These are phyloP conservation scores for Furcasterigmium sp. DNA, from an alignment of 2,329 filamentous ascomycete genomes.

Conservation along the genomic window DNA sequence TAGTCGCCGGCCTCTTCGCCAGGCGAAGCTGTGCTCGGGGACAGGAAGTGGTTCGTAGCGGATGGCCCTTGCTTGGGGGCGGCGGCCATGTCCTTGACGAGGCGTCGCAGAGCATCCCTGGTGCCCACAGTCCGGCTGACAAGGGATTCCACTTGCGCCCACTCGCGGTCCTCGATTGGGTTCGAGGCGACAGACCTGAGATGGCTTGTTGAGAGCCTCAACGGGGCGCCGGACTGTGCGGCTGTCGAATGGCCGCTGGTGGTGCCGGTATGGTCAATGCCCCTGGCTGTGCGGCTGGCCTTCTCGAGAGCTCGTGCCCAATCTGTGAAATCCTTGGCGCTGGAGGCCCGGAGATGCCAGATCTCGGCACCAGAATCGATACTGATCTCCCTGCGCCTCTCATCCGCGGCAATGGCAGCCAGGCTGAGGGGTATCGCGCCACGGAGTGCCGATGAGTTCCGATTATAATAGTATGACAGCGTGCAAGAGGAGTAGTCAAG, in stretches of 20 bases:
- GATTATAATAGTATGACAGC: conserved; percentile 92
- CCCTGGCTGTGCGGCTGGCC: conserved; percentile 63
- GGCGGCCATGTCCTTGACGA: conserved; percentile 79
- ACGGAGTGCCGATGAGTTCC: conserved; percentile 84
- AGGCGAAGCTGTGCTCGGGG: conserved; percentile 21
- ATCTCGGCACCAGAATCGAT: conserved; percentile 96
- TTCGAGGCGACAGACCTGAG: conserved; percentile 22
- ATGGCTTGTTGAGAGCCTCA: conserved; percentile 20
- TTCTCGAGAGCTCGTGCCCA: conserved; percentile 85
- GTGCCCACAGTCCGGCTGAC: conserved; percentile 84
- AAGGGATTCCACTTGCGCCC: conserved; percentile 79
- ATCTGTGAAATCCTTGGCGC: conserved; percentile 76
- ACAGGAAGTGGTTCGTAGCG: conserved; percentile 29
- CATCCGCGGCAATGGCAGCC: conserved; percentile 85
- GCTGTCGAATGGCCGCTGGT: conserved; percentile 13
- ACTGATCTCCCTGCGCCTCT: conserved; percentile 83
- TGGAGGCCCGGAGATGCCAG: conserved; percentile 86
- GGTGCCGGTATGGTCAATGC: conserved; percentile 34
- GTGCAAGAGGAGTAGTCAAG: conserved; percentile 92
- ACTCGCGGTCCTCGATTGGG: conserved; percentile 69
- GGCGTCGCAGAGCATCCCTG: conserved; percentile 77
- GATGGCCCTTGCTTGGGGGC: conserved; percentile 40
- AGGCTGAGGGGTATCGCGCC: conserved; percentile 89
- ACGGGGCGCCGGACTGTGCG: conserved; percentile 9
- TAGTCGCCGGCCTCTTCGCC: conserved; percentile 50